Evolutionary conservation across 768 basidiomycete species (phyloP).

Genomic region (Pseudohyphozyma bogoriensis): DNA sequence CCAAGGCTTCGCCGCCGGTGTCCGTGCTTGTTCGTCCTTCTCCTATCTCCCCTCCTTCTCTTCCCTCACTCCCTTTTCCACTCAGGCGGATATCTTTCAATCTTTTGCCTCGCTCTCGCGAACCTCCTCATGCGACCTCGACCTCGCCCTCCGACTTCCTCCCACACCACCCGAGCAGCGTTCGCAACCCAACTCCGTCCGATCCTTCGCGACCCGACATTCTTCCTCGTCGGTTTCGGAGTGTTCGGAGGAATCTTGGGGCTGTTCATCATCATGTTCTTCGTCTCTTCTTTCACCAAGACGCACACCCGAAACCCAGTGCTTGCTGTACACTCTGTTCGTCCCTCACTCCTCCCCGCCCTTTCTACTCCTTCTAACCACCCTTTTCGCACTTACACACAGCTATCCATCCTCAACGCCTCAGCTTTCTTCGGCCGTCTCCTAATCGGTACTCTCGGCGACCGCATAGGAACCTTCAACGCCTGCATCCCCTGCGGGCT

Average conservation of each 20-base stretch:
- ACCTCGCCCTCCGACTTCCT: no score
- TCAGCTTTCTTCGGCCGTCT: constrained; percentile 17
- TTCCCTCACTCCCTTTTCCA: constrained; percentile 45
- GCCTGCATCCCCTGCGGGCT: constrained; percentile 5
- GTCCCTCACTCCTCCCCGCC: neutral
- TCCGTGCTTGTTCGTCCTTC: constrained; percentile 6
- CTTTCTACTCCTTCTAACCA: no score
- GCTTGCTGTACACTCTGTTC: constrained; percentile 3
- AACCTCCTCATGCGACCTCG: constrained; percentile 50
- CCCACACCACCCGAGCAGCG: neutral
- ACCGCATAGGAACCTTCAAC: constrained; percentile 23
- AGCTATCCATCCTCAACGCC: constrained; percentile 25
- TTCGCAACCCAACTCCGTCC: constrained; percentile 1
- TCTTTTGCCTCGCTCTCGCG: constrained; percentile 58
- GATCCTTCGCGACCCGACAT: constrained; percentile 35
- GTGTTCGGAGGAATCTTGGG: constrained; percentile 12
- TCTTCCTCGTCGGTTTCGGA: constrained; percentile 15
- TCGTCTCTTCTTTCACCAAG: neutral
- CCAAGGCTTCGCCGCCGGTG: constrained; percentile 18
- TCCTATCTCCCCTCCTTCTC: no score
- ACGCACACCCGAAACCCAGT: neutral
- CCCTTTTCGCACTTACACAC: no score
- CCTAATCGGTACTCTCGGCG: constrained; percentile 13
- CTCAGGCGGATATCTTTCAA: no score
- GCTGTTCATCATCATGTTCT: constrained; percentile 24